phyloP scores from a whole-genome alignment of 1,139 yeast genomes.

The Candida gigantensis region DNA sequence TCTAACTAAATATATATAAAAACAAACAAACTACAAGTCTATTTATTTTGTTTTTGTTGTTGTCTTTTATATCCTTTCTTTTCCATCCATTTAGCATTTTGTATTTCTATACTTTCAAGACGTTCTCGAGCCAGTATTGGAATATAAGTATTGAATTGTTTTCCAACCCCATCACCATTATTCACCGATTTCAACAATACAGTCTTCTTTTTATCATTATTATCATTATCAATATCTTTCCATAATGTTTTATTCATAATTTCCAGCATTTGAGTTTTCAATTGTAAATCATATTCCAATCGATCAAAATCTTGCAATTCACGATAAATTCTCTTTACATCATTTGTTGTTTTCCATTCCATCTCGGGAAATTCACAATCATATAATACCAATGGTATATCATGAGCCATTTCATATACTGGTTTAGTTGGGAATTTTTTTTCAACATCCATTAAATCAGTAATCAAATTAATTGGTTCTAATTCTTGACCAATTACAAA shows the following conservation, averaged over 20 bases:
- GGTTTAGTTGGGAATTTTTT: constrained; percentile 69
- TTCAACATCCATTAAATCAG: constrained; percentile 58
- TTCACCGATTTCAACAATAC: constrained; percentile 34
- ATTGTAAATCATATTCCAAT: constrained; percentile 33
- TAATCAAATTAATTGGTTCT: constrained; percentile 62
- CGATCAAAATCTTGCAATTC: constrained; percentile 33
- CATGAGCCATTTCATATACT: constrained; percentile 85
- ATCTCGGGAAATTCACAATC: constrained; percentile 78
- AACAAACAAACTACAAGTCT: too few species aligned
- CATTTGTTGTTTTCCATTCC: constrained; percentile 56
- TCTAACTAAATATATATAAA: constrained; percentile 15
- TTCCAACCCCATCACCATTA: constrained; percentile 73
- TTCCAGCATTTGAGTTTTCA: constrained; percentile 35
- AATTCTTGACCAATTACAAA: constrained; percentile 77
- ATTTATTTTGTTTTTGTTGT: neutral
- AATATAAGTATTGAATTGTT: constrained; percentile 54
- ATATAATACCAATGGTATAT: constrained; percentile 82
- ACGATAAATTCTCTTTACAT: constrained; percentile 18
- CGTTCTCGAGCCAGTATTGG: constrained; percentile 60
- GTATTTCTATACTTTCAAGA: constrained; percentile 61
- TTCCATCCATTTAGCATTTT: constrained; percentile 63
- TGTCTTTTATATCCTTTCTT: constrained; percentile 28
- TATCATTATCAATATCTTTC: too few species aligned
- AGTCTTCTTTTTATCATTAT: too few species aligned
- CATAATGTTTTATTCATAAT: constrained; percentile 26